Conservation (phyloP, 73 alveolate genomes). For the Stentor roeselii region DNA sequence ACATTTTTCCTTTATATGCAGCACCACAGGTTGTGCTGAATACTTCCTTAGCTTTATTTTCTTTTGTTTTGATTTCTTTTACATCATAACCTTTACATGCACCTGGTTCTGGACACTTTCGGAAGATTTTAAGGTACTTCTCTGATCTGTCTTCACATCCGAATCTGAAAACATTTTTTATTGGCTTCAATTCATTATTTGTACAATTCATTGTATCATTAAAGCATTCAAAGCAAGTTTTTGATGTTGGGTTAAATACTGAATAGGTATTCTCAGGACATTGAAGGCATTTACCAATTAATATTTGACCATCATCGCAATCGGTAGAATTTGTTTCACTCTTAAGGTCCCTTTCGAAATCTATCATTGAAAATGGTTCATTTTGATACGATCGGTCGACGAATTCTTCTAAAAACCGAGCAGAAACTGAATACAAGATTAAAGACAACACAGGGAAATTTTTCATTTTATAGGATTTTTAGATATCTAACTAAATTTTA, state of each 20-base stretch:
- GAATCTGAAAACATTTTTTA: no score
- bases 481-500: no score
- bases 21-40: constrained; percentile 32
- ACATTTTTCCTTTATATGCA: constrained; percentile 52
- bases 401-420: no score
- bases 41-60: neutral
- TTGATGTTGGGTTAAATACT: neutral
- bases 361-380: no score
- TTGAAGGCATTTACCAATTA: neutral
- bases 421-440: no score
- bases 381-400: no score
- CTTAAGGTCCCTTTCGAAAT: no score
- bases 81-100: constrained; percentile 55
- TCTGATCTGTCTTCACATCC: neutral
- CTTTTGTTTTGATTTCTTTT: no score
- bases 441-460: no score
- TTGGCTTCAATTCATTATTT: neutral
- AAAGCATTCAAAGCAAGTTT: neutral
- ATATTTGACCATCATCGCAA: neutral
- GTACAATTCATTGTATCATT: neutral
- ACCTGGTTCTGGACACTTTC: constrained; percentile 29
- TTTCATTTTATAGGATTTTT: no score
- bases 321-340: neutral
- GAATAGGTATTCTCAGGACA: neutral
- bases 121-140: neutral